Base-by-base conservation (phyloP, 306 rosid species). In the Medicago arabica region DNA sequence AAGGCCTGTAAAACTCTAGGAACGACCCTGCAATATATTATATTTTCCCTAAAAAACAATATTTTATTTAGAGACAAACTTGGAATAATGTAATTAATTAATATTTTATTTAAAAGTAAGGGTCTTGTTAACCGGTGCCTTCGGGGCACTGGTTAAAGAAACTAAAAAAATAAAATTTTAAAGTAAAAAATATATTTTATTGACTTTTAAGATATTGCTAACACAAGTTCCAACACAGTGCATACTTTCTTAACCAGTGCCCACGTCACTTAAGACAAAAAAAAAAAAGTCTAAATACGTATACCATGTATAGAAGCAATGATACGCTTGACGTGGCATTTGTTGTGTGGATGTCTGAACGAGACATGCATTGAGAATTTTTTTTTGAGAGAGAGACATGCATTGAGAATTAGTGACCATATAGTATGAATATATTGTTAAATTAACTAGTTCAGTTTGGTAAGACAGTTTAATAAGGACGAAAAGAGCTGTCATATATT, bases 261-360 rank as follows among this genome's bases (percentile, higher is more conserved):
- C n/a, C n/a, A n/a, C 40, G 10, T 28, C 41, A 60, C 40, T 25
- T 25, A 25, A 25, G 40, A 60, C 66, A 6, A 28, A 60, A 58
- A 6, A 28, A 60, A 58, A 57, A 14, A 60, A 60, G 66, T 60
- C 38, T 25, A 59, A 59, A 25, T 28, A 59, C n/a, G n/a, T n/a
- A n/a, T n/a, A n/a, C n/a, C n/a, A n/a, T 23, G 7, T 59, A 12
- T 5, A 70, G 3, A 51, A 71, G 28, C 41, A 69, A 15, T 13
- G 39, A 28, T 50, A 71, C 67, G 51, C 3, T 0, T 25, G 43
- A 71, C 78, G 67, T 71, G 82, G 57, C 67, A 62, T 9, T 21
- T 38, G 0, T 16, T 61, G 49, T 40, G 18, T 39, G 67, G 53
- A 54, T 9, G 51, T 60, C 9, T 28, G 17, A 60, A 60, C 31